Conservation (phyloP, 2,329 filamentous ascomycete genomes). For the Pestalotiopsis sp. region DNA sequence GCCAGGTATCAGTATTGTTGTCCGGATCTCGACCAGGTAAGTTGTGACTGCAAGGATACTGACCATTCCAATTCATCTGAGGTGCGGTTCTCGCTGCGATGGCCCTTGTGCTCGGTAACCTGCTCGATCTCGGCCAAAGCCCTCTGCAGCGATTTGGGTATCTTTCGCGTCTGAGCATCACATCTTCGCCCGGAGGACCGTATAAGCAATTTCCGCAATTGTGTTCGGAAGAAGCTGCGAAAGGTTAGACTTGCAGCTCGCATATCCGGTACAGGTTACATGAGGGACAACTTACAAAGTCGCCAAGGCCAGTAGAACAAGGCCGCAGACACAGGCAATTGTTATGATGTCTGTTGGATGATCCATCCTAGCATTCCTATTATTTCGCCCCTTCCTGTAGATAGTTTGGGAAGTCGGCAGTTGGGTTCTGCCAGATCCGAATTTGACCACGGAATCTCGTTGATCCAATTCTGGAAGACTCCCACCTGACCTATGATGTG, state of each 20-base stretch:
- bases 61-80: slow-evolving; percentile 23
- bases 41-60: slow-evolving; percentile 6
- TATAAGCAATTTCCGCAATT: background rate
- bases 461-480: background rate
- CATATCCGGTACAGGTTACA: background rate
- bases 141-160: slow-evolving; percentile 21
- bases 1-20: background rate
- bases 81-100: slow-evolving; percentile 18
- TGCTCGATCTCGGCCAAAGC: slow-evolving; percentile 23
- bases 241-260: background rate
- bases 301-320: slow-evolving; percentile 16
- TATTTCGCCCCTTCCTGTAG: background rate
- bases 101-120: slow-evolving; percentile 21
- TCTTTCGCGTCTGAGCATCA: background rate
- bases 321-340: slow-evolving; percentile 14
- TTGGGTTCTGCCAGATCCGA: background rate
- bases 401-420: background rate
- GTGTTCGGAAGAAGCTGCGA: slow-evolving; percentile 6
- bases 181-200: background rate
- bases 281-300: slow-evolving; percentile 20
- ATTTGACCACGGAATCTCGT: background rate
- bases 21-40: background rate
- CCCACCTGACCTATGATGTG: background rate
- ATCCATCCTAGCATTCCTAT: slow-evolving; percentile 17
- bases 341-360: slow-evolving; percentile 20